Evolutionary conservation across 805 yeast species (phyloP).

Genomic region (Pichia cephalocereana): DNA sequence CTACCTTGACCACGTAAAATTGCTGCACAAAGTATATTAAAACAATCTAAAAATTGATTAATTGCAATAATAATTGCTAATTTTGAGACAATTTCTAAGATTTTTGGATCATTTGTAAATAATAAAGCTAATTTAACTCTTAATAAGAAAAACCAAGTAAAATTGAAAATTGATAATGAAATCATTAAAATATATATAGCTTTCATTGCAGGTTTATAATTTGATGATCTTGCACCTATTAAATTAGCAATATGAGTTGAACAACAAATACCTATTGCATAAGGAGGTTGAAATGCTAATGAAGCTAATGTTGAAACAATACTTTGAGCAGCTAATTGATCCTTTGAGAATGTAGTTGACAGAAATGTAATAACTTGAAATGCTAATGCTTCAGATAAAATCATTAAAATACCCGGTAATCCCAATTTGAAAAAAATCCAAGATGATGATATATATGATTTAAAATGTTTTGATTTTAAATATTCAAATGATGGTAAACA

Average conservation of each 20-base stretch:
- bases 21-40: constrained; percentile 38
- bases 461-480: constrained; percentile 26
- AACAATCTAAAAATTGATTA: constrained; percentile 41
- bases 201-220: constrained; percentile 29
- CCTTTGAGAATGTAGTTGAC: constrained; percentile 39
- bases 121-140: constrained; percentile 31
- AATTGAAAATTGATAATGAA: constrained; percentile 29
- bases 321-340: constrained; percentile 44
- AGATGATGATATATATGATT: not conserved
- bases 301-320: constrained; percentile 41
- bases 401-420: constrained; percentile 46
- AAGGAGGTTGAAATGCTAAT: constrained; percentile 42
- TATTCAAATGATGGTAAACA: constrained; percentile 42
- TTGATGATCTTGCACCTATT: constrained; percentile 36
- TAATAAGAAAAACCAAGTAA: constrained; percentile 29
- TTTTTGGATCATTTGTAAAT: constrained; percentile 32
- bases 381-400: constrained; percentile 48
- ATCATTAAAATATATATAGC: constrained; percentile 29
- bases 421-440: constrained; percentile 35
- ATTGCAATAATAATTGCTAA: constrained; percentile 39
- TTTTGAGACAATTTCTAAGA: constrained; percentile 29
- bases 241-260: constrained; percentile 46
- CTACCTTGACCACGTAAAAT: constrained; percentile 47
- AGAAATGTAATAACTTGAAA: constrained; percentile 43
- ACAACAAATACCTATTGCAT: constrained; percentile 42